Conservation (phyloP, 345 rosid species). For the Bruguiera parviflora region DNA sequence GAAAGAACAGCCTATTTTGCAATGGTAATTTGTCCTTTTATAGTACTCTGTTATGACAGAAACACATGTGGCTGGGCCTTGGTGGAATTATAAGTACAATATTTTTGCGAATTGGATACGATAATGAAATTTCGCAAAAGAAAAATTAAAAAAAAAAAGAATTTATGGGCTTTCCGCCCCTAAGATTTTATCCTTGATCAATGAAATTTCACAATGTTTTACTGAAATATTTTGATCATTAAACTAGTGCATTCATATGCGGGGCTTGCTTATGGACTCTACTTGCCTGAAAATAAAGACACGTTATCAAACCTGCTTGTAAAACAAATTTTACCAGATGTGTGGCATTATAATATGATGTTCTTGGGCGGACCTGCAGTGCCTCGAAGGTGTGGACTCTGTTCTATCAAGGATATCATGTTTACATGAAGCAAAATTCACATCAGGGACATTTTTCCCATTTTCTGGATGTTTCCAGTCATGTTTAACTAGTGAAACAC, state of each 20-base stretch:
- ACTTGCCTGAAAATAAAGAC: neutral
- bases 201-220: neutral
- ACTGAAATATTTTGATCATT: too few relatives aligned
- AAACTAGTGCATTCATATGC: neutral
- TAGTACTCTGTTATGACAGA: neutral
- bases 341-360: neutral
- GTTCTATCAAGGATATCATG: neutral
- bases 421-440: neutral
- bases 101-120: too few relatives aligned
- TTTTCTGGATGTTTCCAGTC: neutral
- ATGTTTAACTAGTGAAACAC: neutral
- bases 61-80: too few relatives aligned
- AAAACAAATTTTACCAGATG: too few relatives aligned
- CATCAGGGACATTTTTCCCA: neutral
- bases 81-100: too few relatives aligned
- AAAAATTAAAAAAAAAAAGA: neutral
- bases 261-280: neutral
- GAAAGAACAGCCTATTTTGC: conserved; percentile 52
- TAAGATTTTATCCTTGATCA: neutral
- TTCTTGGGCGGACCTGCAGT: neutral
- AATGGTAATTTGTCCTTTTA: conserved; percentile 44
- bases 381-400: neutral
- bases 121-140: neutral
- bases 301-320: too few relatives aligned
- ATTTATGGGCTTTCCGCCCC: too few relatives aligned